These are phyloP conservation scores for Triticum turgidum DNA, from an alignment of 176 grass and related monocot genomes.

Conservation along the genomic window DNA sequence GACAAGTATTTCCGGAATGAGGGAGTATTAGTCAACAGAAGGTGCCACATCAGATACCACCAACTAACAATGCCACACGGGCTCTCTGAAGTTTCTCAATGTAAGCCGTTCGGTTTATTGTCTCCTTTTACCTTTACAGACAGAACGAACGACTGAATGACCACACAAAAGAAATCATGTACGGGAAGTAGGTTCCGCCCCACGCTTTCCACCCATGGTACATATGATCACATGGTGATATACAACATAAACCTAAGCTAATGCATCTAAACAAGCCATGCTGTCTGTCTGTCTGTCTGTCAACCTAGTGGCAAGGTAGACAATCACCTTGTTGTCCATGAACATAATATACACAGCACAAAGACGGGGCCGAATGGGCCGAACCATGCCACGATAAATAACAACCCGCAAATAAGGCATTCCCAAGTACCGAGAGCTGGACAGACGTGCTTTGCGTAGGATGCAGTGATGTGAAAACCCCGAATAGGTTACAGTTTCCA, in stretches of 20 bases:
- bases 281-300: neutral
- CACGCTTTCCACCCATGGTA: neutral
- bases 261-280: neutral
- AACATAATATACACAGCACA: conserved; percentile 15
- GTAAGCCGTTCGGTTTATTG: neutral
- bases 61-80: neutral
- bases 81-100: neutral
- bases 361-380: neutral
- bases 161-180: neutral
- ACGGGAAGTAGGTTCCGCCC: neutral
- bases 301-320: neutral
- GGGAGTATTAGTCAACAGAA: too few relatives aligned
- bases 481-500: conserved; percentile 67
- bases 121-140: conserved; percentile 23
- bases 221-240: neutral
- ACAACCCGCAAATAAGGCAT: neutral
- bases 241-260: conserved; percentile 38
- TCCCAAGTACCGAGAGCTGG: neutral
- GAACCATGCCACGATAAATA: neutral
- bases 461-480: neutral
- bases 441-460: neutral
- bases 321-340: neutral
- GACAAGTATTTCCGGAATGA: too few relatives aligned
- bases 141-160: neutral
- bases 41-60: too few relatives aligned